These are phyloP conservation scores for Mucor mucedo DNA, from an alignment of 371 early-diverging fungal genomes.

Conservation along the genomic window DNA sequence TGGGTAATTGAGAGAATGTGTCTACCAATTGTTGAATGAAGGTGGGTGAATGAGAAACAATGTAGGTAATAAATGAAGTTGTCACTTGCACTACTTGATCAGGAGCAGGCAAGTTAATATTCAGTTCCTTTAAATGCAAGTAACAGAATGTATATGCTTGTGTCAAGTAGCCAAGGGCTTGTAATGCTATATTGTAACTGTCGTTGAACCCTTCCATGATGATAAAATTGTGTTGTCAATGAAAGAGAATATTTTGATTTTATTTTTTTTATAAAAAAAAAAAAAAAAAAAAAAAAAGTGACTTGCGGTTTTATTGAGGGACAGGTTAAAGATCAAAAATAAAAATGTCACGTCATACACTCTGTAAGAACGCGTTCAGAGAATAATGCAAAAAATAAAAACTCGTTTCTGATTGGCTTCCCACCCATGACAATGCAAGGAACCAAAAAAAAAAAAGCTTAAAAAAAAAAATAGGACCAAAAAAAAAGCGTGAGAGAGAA, in stretches of 20 bases:
- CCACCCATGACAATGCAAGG: too few relatives aligned
- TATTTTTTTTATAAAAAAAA: neutral
- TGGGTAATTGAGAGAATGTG: constrained; percentile 1
- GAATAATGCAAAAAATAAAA: too few relatives aligned
- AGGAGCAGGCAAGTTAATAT: constrained; percentile 23
- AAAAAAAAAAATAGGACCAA: too few relatives aligned
- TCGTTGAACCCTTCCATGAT: constrained; percentile 19
- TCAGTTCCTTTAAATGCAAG: constrained; percentile 21
- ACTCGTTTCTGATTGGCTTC: too few relatives aligned
- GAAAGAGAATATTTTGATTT: too few relatives aligned
- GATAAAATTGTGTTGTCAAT: neutral
- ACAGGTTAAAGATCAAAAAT: too few relatives aligned
- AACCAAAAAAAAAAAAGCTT: too few relatives aligned
- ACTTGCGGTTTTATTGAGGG: neutral
- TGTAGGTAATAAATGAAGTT: constrained; percentile 4
- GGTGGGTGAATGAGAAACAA: constrained; percentile 20
- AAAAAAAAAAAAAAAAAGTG: neutral
- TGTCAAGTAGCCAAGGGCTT: constrained; percentile 13
- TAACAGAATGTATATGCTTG: constrained; percentile 17
- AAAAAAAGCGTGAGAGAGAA: too few relatives aligned
- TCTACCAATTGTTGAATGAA: constrained; percentile 17
- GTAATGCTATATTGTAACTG: constrained; percentile 19
- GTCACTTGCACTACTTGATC: constrained; percentile 13
- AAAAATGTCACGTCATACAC: too few relatives aligned
- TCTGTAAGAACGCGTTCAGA: too few relatives aligned